Evolutionary conservation across 371 early-diverging fungal genomes (phyloP).

Genomic region (Syncephalastrum monosporum): DNA sequence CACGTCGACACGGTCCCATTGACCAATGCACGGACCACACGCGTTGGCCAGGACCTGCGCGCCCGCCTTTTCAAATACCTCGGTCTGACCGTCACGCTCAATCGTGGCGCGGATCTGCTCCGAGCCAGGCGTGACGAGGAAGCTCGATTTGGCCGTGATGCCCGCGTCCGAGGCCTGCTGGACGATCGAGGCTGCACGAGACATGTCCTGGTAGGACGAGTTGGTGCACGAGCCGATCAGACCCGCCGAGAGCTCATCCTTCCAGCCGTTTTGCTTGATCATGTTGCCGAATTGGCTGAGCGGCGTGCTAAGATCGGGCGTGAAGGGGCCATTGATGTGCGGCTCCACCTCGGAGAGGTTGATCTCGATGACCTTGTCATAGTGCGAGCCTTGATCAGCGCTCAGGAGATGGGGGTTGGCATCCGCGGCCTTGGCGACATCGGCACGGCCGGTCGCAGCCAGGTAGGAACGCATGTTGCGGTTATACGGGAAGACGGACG

Average conservation of each 20-base stretch:
- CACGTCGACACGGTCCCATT: slow-evolving; percentile 89
- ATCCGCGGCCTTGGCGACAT: slow-evolving; percentile 73
- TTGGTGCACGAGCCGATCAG: slow-evolving; percentile 97
- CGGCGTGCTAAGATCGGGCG: slow-evolving; percentile 93
- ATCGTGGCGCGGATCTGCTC: slow-evolving; percentile 97
- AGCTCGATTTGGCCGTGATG: slow-evolving; percentile 75
- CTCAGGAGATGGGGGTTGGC: slow-evolving; percentile 51
- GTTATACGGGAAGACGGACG: slow-evolving; percentile 88
- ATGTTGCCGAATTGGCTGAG: slow-evolving; percentile 79
- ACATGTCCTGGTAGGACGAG: slow-evolving; percentile 96
- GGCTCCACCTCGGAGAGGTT: slow-evolving; percentile 89
- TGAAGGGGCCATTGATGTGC: slow-evolving; percentile 96
- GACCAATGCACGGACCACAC: slow-evolving; percentile 90
- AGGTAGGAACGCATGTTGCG: slow-evolving; percentile 80
- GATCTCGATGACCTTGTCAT: slow-evolving; percentile 92
- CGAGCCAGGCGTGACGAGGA: slow-evolving; percentile 94
- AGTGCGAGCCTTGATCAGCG: slow-evolving; percentile 52
- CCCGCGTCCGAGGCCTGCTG: slow-evolving; percentile 83
- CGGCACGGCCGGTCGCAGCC: slow-evolving; percentile 70
- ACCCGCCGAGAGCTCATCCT: slow-evolving; percentile 81
- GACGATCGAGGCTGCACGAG: slow-evolving; percentile 84
- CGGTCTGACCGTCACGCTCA: slow-evolving; percentile 87
- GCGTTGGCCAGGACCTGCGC: slow-evolving; percentile 89
- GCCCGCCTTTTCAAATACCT: slow-evolving; percentile 80
- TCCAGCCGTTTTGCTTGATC: slow-evolving; percentile 83